Conservation (phyloP, 305 asterid species). For the Rubia occidens region DNA sequence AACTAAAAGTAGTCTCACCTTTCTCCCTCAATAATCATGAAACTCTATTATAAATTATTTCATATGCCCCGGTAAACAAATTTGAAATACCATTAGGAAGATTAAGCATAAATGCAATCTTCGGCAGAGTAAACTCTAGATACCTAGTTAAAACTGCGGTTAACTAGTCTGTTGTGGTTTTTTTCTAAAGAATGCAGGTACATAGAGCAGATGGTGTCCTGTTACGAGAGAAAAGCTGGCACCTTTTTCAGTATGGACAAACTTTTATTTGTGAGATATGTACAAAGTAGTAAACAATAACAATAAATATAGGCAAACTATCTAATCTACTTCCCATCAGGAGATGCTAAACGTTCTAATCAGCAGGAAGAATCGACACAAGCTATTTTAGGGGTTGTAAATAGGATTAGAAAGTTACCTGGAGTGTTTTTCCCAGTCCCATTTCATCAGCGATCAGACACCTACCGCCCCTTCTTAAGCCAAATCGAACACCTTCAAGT, state of each 20-base stretch:
- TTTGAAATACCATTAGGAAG: background rate
- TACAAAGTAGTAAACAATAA: background rate
- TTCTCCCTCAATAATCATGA: background rate
- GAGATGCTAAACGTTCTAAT: background rate
- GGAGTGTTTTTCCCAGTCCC: slow-evolving; percentile 96
- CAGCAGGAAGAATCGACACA: background rate
- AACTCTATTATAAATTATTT: background rate
- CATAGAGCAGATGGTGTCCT: background rate
- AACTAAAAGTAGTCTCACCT: background rate
- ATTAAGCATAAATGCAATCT: background rate
- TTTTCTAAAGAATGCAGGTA: background rate
- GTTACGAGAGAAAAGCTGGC: too few species aligned
- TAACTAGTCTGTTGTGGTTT: background rate
- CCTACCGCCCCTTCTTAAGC: slow-evolving; percentile 82
- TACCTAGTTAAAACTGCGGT: background rate
- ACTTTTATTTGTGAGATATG: too few species aligned
- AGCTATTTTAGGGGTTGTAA: slow-evolving; percentile 11
- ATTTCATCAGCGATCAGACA: slow-evolving; percentile 96
- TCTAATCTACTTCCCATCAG: background rate
- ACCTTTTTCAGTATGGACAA: background rate
- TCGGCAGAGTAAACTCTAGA: background rate
- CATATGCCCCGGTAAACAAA: background rate
- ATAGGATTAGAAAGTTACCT: slow-evolving; percentile 33
- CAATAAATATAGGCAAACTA: background rate
- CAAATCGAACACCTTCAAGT: slow-evolving; percentile 84